These are phyloP conservation scores for Trichoderma reesei DNA, from an alignment of 495 filamentous ascomycete species.

Conservation along the genomic window DNA sequence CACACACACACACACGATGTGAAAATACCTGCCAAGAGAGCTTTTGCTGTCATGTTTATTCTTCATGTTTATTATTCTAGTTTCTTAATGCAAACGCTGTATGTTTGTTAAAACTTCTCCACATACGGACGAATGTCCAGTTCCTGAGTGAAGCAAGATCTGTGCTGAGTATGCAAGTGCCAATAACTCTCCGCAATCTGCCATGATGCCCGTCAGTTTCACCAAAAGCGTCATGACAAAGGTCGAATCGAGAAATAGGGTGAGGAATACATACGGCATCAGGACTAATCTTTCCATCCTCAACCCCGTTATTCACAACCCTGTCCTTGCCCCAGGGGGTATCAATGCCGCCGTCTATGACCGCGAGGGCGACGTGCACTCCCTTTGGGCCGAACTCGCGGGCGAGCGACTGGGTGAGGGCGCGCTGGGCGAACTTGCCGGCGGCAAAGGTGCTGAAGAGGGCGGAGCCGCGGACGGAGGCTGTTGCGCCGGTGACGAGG, in stretches of 20 bases:
- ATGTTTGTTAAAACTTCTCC: constrained; percentile 53
- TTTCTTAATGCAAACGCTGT: neutral
- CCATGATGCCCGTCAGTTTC: too few relatives aligned
- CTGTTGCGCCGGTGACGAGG: constrained; percentile 84
- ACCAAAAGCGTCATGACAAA: too few relatives aligned
- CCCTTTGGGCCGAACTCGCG: constrained; percentile 85
- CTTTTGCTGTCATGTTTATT: neutral
- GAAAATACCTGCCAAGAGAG: neutral
- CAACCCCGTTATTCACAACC: constrained; percentile 42
- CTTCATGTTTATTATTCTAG: neutral
- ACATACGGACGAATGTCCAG: constrained; percentile 71
- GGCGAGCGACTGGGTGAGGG: constrained; percentile 67
- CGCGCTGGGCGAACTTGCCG: constrained; percentile 73
- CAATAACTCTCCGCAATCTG: constrained; percentile 88
- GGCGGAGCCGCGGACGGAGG: constrained; percentile 64
- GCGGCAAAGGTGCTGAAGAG: constrained; percentile 63
- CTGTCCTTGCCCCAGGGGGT: constrained; percentile 59
- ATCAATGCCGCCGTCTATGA: constrained; percentile 87
- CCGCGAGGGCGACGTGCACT: constrained; percentile 76
- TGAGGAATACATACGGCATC: constrained; percentile 63
- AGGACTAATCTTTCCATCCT: constrained; percentile 69
- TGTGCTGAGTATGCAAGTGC: constrained; percentile 78
- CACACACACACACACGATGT: too few relatives aligned
- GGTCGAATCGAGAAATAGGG: too few relatives aligned
- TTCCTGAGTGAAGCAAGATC: constrained; percentile 73